Conservation (phyloP, 2,329 filamentous ascomycete genomes). For the Fusarium sp. region DNA sequence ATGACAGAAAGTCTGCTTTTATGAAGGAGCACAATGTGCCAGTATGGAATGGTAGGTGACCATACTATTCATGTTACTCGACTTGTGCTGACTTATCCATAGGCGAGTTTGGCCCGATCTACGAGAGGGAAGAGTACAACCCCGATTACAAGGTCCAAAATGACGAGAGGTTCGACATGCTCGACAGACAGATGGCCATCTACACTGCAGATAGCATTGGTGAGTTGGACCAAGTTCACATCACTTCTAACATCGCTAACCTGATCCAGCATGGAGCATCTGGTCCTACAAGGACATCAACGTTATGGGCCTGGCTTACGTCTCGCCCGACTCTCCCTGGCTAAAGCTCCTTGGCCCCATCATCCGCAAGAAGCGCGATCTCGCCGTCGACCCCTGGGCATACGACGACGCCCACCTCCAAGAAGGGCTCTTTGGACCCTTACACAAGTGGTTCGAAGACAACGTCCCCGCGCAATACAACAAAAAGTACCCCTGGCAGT, state of each 20-base stretch:
- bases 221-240: background rate
- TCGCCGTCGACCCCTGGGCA: conserved; percentile 72
- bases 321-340: conserved; percentile 62
- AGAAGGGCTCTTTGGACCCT: conserved; percentile 55
- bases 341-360: conserved; percentile 67
- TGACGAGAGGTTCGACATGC: conserved; percentile 57
- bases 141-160: conserved; percentile 47
- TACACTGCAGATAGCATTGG: conserved; percentile 50
- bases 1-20: conserved; percentile 60
- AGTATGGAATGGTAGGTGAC: conserved; percentile 58
- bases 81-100: background rate
- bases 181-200: conserved; percentile 58
- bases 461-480: conserved; percentile 61
- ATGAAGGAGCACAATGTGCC: conserved; percentile 58
- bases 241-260: conserved; percentile 4
- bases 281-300: conserved; percentile 73
- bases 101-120: conserved; percentile 67
- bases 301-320: conserved; percentile 68
- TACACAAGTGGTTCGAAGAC: conserved; percentile 60
- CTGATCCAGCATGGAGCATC: conserved; percentile 66
- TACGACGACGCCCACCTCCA: conserved; percentile 50
- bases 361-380: conserved; percentile 67
- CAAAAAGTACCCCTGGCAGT: conserved; percentile 64
- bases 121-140: conserved; percentile 56
- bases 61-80: fast-evolving